phyloP scores from a whole-genome alignment of 768 basidiomycete genomes.

The Suillus subaureus region DNA sequence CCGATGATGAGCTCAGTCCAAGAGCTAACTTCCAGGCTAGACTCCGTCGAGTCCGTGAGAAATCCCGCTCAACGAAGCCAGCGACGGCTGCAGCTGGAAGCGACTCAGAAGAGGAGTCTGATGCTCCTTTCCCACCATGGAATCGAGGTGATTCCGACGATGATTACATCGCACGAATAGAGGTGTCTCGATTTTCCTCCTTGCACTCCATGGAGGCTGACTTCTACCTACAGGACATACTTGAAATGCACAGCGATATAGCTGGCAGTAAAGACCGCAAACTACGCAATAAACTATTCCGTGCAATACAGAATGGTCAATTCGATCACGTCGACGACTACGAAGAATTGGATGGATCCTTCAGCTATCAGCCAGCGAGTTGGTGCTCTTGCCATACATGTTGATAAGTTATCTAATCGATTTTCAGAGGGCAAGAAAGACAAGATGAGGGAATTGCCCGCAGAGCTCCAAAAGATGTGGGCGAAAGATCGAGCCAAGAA shows the following conservation, averaged over 20 bases:
- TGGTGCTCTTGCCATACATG: conserved; percentile 28
- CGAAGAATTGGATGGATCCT: conserved; percentile 28
- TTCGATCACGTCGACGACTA: conserved; percentile 39
- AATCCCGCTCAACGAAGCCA: conserved; percentile 9
- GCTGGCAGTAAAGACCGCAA: conserved; percentile 48
- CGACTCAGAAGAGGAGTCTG: conserved; percentile 34
- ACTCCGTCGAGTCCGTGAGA: conserved; percentile 35
- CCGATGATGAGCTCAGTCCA: conserved; percentile 40
- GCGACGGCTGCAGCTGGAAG: conserved; percentile 18
- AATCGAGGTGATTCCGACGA: conserved; percentile 59
- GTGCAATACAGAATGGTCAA: conserved; percentile 58
- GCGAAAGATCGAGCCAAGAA: conserved; percentile 82
- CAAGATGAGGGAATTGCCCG: conserved; percentile 52
- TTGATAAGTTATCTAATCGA: conserved; percentile 1
- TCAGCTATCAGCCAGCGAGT: conserved; percentile 47
- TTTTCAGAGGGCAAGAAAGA: conserved; percentile 43
- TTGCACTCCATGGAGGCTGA: background rate
- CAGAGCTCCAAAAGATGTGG: conserved; percentile 71
- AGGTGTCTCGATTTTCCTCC: conserved; percentile 43
- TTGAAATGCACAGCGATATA: conserved; percentile 62
- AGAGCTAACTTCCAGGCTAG: conserved; percentile 37
- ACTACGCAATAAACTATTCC: conserved; percentile 57
- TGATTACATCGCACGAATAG: conserved; percentile 52
- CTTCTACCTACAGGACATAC: conserved; percentile 55
- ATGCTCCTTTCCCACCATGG: conserved; percentile 25